A percentile compares a stretch with the other conserved stretches of the same genome.
phyloP scores from a whole-genome alignment of 768 basidiomycete species.

The Harrya chromipes region DNA sequence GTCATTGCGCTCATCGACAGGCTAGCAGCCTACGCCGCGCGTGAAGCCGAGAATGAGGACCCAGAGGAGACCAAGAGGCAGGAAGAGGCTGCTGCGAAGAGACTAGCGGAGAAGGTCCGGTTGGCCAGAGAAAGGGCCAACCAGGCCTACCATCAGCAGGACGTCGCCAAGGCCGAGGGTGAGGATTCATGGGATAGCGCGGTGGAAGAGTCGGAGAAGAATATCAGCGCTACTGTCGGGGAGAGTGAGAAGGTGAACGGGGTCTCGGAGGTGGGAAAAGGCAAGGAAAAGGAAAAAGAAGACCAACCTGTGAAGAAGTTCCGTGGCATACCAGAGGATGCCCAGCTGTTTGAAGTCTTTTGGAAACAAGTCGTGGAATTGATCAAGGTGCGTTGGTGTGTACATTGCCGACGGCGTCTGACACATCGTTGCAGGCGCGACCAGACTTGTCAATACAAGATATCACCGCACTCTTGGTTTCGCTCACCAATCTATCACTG shows the following conservation, averaged over 20 bases:
- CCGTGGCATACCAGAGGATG: conserved; percentile 92
- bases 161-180: conserved; percentile 12
- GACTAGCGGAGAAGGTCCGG: conserved; percentile 85
- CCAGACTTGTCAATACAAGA: conserved; percentile 98
- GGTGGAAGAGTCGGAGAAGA: conserved; percentile 22
- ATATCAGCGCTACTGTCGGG: background rate
- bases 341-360: conserved; percentile 96
- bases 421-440: conserved; percentile 61
- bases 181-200: conserved; percentile 28
- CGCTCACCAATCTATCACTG: conserved; percentile 89
- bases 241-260: conserved; percentile 18
- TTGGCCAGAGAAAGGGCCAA: conserved; percentile 58
- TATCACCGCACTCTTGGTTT: conserved; percentile 93
- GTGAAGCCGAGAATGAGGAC: conserved; percentile 95
- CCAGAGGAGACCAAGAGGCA: conserved; percentile 92
- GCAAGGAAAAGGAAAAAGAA: conserved; percentile 64
- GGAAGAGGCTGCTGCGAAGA: conserved; percentile 88
- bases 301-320: conserved; percentile 68
- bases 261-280: conserved; percentile 25
- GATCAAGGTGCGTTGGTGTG: conserved; percentile 69
- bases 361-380: conserved; percentile 98
- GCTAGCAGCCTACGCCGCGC: conserved; percentile 91
- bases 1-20: conserved; percentile 98
- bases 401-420: background rate
- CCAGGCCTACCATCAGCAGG: conserved; percentile 46